A percentile compares a stretch with the other conserved stretches of the same genome.
phyloP scores from a whole-genome alignment of 2,329 filamentous ascomycete genomes.

The Albifimbria verrucaria region DNA sequence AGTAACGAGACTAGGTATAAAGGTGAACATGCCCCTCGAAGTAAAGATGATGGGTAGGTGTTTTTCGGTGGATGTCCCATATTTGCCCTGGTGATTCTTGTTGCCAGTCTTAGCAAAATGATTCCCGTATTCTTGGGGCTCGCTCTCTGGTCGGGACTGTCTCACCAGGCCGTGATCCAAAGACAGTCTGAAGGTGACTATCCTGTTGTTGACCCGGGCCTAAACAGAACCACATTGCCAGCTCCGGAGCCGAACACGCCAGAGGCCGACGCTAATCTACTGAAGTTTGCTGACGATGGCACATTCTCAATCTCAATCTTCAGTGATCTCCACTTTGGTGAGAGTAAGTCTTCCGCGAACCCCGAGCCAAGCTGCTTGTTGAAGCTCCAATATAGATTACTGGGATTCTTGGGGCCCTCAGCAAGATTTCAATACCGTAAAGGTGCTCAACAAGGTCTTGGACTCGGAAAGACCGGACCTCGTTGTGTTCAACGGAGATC shows the following conservation, averaged over 20 bases:
- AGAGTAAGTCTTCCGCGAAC: slow-evolving; percentile 10
- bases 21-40: no score
- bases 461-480: slow-evolving; percentile 42
- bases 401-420: slow-evolving; percentile 33
- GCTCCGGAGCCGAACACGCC: not conserved
- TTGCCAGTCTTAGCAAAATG: not conserved
- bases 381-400: slow-evolving; percentile 6
- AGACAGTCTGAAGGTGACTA: not conserved
- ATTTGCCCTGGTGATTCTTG: not conserved
- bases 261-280: not conserved
- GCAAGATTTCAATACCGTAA: slow-evolving; percentile 31
- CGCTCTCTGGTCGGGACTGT: not conserved
- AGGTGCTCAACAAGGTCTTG: slow-evolving; percentile 32
- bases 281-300: slow-evolving; percentile 6
- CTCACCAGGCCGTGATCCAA: not conserved
- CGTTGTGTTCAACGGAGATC: slow-evolving; percentile 66
- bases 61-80: no score
- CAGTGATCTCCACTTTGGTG: slow-evolving; percentile 15
- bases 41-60: no score
- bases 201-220: no score
- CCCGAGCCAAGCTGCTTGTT: no score
- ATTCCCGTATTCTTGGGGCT: not conserved
- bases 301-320: slow-evolving; percentile 14
- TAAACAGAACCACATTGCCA: not conserved
- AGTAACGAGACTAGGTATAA: no score